Evolutionary conservation across 1,139 yeast species (phyloP).

Genomic region (Tardiomyces depauwii): DNA sequence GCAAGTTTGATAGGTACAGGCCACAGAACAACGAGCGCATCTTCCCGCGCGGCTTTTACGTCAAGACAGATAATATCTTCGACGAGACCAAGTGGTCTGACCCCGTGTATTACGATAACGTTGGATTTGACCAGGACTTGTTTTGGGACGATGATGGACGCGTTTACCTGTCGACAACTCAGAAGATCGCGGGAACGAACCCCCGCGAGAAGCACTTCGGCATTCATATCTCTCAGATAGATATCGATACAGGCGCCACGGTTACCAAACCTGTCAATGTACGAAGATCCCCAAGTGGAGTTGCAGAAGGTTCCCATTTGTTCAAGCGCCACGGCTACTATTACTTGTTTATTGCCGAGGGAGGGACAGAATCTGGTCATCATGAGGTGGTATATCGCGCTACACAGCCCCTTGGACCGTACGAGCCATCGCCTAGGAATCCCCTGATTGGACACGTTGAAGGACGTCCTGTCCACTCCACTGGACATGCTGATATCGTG

Average conservation of each 20-base stretch:
- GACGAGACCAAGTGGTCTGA: conserved; percentile 1
- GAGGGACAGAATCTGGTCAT: conserved; percentile 1
- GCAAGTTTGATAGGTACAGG: background rate
- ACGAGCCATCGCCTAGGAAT: background rate
- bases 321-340: conserved; percentile 1
- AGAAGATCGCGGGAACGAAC: background rate
- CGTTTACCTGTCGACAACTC: background rate
- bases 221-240: background rate
- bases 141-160: conserved; percentile 1
- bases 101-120: background rate
- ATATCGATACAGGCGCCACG: background rate
- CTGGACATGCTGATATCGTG: conserved; percentile 1
- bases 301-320: conserved; percentile 1
- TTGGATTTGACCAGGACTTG: conserved; percentile 1
- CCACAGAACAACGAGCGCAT: background rate
- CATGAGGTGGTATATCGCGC: background rate
- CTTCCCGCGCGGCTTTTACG: conserved; percentile 1
- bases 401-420: background rate
- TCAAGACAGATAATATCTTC: background rate
- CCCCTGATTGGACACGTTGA: background rate
- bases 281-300: background rate
- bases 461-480: background rate
- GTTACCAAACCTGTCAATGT: background rate
- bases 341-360: conserved; percentile 1
- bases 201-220: background rate